phyloP scores from a whole-genome alignment of 306 rosid genomes.

The Purshia tridentata region DNA sequence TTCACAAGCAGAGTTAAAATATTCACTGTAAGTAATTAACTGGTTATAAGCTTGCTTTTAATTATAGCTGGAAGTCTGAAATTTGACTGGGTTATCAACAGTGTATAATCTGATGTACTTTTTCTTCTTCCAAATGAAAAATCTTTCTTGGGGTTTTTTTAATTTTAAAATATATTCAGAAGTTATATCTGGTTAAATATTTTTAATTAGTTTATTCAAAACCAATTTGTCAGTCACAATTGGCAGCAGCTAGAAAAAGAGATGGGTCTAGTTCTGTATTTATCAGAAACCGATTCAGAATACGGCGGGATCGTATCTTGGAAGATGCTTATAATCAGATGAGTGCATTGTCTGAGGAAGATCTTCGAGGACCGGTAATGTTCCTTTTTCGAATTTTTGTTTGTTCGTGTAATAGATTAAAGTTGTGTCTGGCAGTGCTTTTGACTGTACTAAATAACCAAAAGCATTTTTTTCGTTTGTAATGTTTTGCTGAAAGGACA shows the following conservation, averaged over 20 bases:
- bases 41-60: constrained; percentile 16
- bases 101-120: constrained; percentile 11
- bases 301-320: constrained; percentile 83
- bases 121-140: neutral
- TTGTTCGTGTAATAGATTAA: neutral
- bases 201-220: constrained; percentile 18
- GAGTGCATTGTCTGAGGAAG: constrained; percentile 91
- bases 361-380: constrained; percentile 85
- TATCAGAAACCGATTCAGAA: constrained; percentile 83
- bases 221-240: constrained; percentile 76
- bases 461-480: neutral
- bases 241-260: constrained; percentile 80
- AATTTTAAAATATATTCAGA: neutral
- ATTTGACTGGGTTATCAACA: constrained; percentile 1
- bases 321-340: constrained; percentile 96
- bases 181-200: neutral
- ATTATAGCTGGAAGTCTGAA: constrained; percentile 17
- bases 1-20: constrained; percentile 99
- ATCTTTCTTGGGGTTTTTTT: neutral
- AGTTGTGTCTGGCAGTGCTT: constrained; percentile 4
- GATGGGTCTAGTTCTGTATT: constrained; percentile 62
- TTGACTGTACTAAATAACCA: neutral
- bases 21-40: constrained; percentile 63
- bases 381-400: constrained; percentile 17
- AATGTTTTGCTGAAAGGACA: neutral